Conservation (phyloP, 179 eudicot genomes). For the Spinacia oleracea region DNA sequence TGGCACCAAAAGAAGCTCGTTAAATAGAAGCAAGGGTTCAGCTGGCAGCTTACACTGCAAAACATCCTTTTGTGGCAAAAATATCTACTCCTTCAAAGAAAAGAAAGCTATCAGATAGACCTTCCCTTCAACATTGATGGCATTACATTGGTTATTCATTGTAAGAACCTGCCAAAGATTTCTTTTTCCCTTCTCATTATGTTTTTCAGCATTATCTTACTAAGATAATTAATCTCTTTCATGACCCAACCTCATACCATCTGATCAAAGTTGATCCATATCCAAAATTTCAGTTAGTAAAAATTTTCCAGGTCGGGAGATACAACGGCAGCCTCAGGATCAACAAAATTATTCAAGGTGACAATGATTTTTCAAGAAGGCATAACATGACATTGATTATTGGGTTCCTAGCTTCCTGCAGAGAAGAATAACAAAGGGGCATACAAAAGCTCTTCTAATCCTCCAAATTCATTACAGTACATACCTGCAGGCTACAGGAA, state of each 20-base stretch:
- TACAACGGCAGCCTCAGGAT: neutral
- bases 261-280: neutral
- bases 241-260: neutral
- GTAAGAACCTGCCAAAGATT: neutral
- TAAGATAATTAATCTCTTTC: neutral
- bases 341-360: neutral
- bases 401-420: neutral
- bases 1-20: too few species aligned
- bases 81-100: neutral
- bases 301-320: neutral
- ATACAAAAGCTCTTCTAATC: neutral
- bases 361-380: neutral
- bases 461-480: neutral
- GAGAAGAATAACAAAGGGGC: neutral
- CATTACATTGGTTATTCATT: neutral
- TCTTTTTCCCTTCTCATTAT: neutral
- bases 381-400: neutral
- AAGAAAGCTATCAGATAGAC: neutral
- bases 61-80: neutral
- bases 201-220: neutral
- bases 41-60: neutral
- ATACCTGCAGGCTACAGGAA: neutral
- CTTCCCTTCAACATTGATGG: neutral
- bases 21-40: neutral
- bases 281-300: neutral